phyloP scores from a whole-genome alignment of 768 basidiomycete species.

The Termitomyces heimii region DNA sequence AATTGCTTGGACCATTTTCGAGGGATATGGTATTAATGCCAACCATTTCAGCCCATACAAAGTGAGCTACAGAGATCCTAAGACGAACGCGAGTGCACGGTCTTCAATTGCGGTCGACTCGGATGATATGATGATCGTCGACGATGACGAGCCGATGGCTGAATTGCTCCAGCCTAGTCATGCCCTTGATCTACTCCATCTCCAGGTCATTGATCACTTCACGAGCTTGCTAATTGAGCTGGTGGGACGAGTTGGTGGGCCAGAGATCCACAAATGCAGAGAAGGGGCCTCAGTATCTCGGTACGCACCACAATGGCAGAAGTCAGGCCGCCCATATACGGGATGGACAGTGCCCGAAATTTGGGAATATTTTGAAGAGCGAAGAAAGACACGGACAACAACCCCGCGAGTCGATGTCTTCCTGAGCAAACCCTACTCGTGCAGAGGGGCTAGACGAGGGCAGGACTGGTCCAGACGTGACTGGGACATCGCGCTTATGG shows the following conservation, averaged over 20 bases:
- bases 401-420: slow-evolving; percentile 49
- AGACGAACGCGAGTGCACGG: slow-evolving; percentile 10
- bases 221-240: slow-evolving; percentile 53
- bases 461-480: slow-evolving; percentile 68
- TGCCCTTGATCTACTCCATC: slow-evolving; percentile 60
- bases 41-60: slow-evolving; percentile 34
- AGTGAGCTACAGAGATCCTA: slow-evolving; percentile 29
- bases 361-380: slow-evolving; percentile 48
- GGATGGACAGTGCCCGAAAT: slow-evolving; percentile 53
- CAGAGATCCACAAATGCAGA: slow-evolving; percentile 28
- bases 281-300: slow-evolving; percentile 34
- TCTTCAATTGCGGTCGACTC: slow-evolving; percentile 19
- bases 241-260: slow-evolving; percentile 46
- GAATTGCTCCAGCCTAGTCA: slow-evolving; percentile 41
- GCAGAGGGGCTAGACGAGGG: slow-evolving; percentile 54
- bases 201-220: slow-evolving; percentile 67
- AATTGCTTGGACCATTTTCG: slow-evolving; percentile 44
- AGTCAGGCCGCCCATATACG: slow-evolving; percentile 29
- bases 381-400: slow-evolving; percentile 23
- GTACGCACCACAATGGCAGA: slow-evolving; percentile 50
- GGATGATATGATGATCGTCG: slow-evolving; percentile 55
- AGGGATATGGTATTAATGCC: slow-evolving; percentile 24
- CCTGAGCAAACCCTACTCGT: slow-evolving; percentile 39
- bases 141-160: slow-evolving; percentile 40
- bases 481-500: slow-evolving; percentile 51